These are phyloP conservation scores for Crithidia mellificae DNA, from an alignment of 208 protist species.

Conservation along the genomic window DNA sequence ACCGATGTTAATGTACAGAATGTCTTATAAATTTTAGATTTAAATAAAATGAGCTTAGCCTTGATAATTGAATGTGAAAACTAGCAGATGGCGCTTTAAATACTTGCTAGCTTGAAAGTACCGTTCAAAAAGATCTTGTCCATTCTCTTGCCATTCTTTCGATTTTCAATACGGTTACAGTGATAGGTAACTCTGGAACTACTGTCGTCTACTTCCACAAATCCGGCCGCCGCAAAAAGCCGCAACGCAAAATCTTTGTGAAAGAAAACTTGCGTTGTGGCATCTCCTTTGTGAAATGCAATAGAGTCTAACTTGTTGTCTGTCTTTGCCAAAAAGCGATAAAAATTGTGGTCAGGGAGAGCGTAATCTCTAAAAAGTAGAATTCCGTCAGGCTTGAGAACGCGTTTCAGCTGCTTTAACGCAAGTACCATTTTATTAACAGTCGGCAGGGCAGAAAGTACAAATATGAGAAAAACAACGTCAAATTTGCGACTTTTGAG, in stretches of 20 bases:
- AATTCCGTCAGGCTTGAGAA: constrained; percentile 53
- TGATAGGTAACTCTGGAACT: constrained; percentile 53
- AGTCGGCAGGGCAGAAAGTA: constrained; percentile 69
- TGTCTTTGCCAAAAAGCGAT: constrained; percentile 65
- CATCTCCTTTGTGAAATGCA: constrained; percentile 71
- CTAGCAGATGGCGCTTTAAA: no score
- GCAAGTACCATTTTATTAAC: constrained; percentile 59
- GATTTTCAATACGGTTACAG: constrained; percentile 82
- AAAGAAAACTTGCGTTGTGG: constrained; percentile 80
- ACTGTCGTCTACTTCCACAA: constrained; percentile 42
- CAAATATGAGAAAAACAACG: constrained; percentile 77
- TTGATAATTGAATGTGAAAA: no score
- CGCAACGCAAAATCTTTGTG: constrained; percentile 46
- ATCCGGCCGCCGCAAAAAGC: constrained; percentile 48
- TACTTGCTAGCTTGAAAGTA: constrained; percentile 41
- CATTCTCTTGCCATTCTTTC: constrained; percentile 84
- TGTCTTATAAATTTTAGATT: no score
- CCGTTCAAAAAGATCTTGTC: constrained; percentile 89
- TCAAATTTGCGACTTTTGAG: constrained; percentile 40
- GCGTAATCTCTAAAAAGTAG: constrained; percentile 82
- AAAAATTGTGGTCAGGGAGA: constrained; percentile 78
- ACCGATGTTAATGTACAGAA: no score
- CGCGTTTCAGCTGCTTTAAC: constrained; percentile 37
- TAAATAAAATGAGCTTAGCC: no score
- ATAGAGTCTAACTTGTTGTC: constrained; percentile 30